Conservation (phyloP, 2,329 filamentous ascomycete genomes). For the Pseudocercospora ulei region DNA sequence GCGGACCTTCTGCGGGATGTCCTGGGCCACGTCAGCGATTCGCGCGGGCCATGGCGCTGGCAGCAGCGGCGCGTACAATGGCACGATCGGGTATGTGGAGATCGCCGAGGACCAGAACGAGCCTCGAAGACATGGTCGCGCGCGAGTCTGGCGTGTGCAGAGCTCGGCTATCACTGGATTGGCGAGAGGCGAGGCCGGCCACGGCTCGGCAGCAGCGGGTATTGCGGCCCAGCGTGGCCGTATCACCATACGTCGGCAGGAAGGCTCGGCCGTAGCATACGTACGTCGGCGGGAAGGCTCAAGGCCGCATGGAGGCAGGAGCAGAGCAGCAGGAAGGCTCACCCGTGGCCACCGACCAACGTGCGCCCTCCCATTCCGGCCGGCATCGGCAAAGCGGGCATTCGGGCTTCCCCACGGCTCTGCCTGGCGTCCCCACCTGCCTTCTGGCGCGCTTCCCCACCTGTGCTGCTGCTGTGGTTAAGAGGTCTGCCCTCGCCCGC, state of each 20-base stretch:
- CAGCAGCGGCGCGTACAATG: constrained; percentile 42
- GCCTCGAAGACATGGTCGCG: constrained; percentile 60
- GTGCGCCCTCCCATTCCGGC: constrained; percentile 6
- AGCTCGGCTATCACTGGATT: constrained; percentile 3
- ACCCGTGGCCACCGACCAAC: too few species aligned
- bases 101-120: constrained; percentile 86
- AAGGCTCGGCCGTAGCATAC: too few species aligned
- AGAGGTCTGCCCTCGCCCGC: constrained; percentile 8
- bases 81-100: constrained; percentile 88
- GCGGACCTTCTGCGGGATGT: constrained; percentile 76
- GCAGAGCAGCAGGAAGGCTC: too few species aligned
- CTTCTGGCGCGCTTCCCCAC: too few species aligned
- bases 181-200: too few species aligned
- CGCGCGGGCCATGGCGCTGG: constrained; percentile 1
- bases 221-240: constrained; percentile 9
- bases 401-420: constrained; percentile 20
- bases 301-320: too few species aligned
- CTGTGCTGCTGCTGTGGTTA: too few species aligned
- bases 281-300: too few species aligned
- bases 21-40: constrained; percentile 37
- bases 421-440: too few species aligned
- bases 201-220: constrained; percentile 7
- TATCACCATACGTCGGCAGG: too few species aligned
- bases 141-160: not conserved
- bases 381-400: constrained; percentile 9